These are phyloP conservation scores for Eremochloa ophiuroides DNA, from an alignment of 176 grass and related monocot species.

Conservation along the genomic window DNA sequence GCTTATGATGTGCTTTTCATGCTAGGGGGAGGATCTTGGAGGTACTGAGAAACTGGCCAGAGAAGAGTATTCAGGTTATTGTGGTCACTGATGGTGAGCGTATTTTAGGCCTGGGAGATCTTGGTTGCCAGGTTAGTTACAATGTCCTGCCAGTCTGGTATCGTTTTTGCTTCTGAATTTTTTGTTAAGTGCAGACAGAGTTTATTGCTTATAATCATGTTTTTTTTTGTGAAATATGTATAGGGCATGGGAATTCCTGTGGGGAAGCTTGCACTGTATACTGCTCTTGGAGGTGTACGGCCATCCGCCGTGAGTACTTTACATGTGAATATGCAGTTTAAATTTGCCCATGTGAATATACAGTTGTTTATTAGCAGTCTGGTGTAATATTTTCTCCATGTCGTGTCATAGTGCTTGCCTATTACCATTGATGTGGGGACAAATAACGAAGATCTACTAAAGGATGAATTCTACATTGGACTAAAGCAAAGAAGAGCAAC, in stretches of 20 bases:
- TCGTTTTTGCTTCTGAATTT: neutral
- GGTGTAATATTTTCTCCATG: neutral
- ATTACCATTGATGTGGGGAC: slow-evolving; percentile 95
- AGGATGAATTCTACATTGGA: slow-evolving; percentile 92
- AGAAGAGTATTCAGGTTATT: slow-evolving; percentile 94
- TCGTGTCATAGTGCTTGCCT: slow-evolving; percentile 55
- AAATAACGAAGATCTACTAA: slow-evolving; percentile 83
- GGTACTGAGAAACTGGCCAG: slow-evolving; percentile 87
- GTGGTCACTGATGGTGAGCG: slow-evolving; percentile 89
- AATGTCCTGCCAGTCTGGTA: neutral
- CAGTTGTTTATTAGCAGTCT: neutral
- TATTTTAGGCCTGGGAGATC: slow-evolving; percentile 91
- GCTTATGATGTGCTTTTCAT: neutral
- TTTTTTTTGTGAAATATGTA: neutral
- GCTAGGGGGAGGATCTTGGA: slow-evolving; percentile 70
- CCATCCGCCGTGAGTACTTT: slow-evolving; percentile 60
- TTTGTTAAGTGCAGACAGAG: neutral
- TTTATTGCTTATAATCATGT: slow-evolving; percentile 2
- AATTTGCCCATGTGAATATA: neutral
- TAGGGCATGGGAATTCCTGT: slow-evolving; percentile 98
- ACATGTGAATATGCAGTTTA: neutral
- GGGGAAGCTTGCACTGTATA: slow-evolving; percentile 85
- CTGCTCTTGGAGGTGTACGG: slow-evolving; percentile 75
- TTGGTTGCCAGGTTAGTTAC: slow-evolving; percentile 80
- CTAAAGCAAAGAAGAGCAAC: slow-evolving; percentile 70